phyloP scores from a whole-genome alignment of 2,329 filamentous ascomycete species.

The Fusarium mangiferae region DNA sequence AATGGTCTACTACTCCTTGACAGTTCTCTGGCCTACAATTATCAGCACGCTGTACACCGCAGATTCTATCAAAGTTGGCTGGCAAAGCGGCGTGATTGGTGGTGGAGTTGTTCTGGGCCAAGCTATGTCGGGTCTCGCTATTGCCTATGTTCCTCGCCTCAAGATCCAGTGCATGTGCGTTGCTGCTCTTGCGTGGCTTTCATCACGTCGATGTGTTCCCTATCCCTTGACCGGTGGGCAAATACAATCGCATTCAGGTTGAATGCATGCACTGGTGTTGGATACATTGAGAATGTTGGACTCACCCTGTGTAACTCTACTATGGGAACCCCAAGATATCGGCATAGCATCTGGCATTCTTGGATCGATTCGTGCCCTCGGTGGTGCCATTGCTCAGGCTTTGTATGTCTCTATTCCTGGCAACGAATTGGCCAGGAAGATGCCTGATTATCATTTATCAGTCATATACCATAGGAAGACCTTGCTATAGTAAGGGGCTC shows the following conservation, averaged over 20 bases:
- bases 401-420: conserved; percentile 52
- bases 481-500: too few species aligned
- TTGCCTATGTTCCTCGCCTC: conserved; percentile 51
- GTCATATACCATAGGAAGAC: too few species aligned
- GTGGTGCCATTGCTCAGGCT: conserved; percentile 51
- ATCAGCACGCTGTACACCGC: conserved; percentile 46
- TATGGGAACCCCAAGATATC: conserved; percentile 59
- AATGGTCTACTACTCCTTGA: too few species aligned
- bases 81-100: conserved; percentile 55
- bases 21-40: too few species aligned
- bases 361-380: conserved; percentile 56
- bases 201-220: conserved; percentile 46
- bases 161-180: conserved; percentile 50
- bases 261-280: conserved; percentile 47
- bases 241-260: conserved; percentile 48
- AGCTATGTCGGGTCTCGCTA: conserved; percentile 48
- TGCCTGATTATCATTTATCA: conserved; percentile 31
- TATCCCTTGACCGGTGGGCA: conserved; percentile 44
- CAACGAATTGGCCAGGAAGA: conserved; percentile 49
- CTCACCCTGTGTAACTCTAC: conserved; percentile 55
- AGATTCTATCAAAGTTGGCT: conserved; percentile 52
- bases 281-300: conserved; percentile 54
- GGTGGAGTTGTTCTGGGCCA: conserved; percentile 55
- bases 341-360: conserved; percentile 57
- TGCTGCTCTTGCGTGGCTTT: conserved; percentile 47